Evolutionary conservation across 352 stramenopile species (phyloP).

Genomic region (Globisporangium sylvaticum): DNA sequence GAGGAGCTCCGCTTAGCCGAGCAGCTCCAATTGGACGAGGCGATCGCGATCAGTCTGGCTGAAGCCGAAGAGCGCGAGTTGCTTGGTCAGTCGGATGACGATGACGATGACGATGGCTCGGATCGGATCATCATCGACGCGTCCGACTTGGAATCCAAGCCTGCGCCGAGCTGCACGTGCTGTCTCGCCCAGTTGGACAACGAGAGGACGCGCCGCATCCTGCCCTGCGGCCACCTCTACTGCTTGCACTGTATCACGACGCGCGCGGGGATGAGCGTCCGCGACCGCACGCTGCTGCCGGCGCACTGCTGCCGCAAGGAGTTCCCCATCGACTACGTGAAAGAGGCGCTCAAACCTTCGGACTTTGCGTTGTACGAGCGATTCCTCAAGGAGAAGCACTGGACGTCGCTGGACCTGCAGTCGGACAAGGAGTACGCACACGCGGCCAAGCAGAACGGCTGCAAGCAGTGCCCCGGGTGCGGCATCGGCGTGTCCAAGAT

Average conservation of each 20-base stretch:
- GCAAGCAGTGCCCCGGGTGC: slow-evolving; percentile 63
- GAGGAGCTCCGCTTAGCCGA: slow-evolving; percentile 14
- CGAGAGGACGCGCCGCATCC: background rate
- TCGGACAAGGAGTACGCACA: slow-evolving; percentile 61
- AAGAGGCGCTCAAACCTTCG: background rate
- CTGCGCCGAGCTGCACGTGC: slow-evolving; percentile 12
- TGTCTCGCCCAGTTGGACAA: slow-evolving; percentile 4
- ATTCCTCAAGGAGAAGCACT: slow-evolving; percentile 16
- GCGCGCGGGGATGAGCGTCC: slow-evolving; percentile 51
- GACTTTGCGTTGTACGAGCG: slow-evolving; percentile 13
- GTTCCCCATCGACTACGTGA: slow-evolving; percentile 13
- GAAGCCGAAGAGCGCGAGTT: slow-evolving; percentile 15
- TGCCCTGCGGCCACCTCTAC: slow-evolving; percentile 63
- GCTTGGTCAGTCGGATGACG: background rate
- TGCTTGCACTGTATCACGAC: slow-evolving; percentile 50
- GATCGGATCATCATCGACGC: background rate
- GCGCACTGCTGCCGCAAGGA: slow-evolving; percentile 15
- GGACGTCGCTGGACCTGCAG: slow-evolving; percentile 28
- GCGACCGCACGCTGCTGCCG: slow-evolving; percentile 37
- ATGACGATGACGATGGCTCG: slow-evolving; percentile 8
- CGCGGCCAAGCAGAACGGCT: slow-evolving; percentile 24
- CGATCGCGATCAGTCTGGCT: slow-evolving; percentile 23
- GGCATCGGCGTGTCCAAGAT: slow-evolving; percentile 54
- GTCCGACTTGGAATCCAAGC: slow-evolving; percentile 1
- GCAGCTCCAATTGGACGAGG: slow-evolving; percentile 20